phyloP scores from a whole-genome alignment of 352 stramenopile genomes.

The Lagenidium sp. region DNA sequence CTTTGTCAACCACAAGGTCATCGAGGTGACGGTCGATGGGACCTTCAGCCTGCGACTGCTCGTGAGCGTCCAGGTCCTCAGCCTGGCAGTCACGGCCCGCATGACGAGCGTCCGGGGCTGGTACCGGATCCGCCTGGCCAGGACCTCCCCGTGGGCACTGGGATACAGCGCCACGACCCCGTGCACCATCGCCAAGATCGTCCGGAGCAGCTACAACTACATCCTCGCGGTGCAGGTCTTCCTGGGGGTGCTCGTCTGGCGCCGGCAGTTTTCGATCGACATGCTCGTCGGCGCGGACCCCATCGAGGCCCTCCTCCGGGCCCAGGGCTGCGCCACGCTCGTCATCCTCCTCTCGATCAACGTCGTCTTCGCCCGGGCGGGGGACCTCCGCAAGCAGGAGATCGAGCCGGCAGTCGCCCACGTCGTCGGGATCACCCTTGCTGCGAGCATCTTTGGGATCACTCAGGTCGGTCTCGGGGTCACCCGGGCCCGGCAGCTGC shows the following conservation, averaged over 20 bases:
- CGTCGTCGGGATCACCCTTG: slow-evolving; percentile 16
- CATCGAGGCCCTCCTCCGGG: slow-evolving; percentile 16
- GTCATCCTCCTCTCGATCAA: slow-evolving; percentile 21
- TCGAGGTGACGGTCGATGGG: slow-evolving; percentile 25
- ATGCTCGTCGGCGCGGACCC: slow-evolving; percentile 23
- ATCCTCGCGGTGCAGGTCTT: slow-evolving; percentile 24
- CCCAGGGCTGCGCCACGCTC: slow-evolving; percentile 22
- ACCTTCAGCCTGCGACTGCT: slow-evolving; percentile 22
- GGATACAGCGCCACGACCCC: slow-evolving; percentile 16
- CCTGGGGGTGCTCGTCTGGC: slow-evolving; percentile 22
- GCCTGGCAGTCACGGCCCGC: slow-evolving; percentile 21
- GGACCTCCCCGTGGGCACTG: slow-evolving; percentile 17
- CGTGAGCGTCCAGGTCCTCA: slow-evolving; percentile 24
- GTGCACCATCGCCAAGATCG: slow-evolving; percentile 25
- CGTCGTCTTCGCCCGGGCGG: slow-evolving; percentile 15
- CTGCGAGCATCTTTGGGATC: slow-evolving; percentile 13
- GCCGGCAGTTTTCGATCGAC: slow-evolving; percentile 25
- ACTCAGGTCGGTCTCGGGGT: slow-evolving; percentile 4
- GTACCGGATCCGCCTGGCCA: slow-evolving; percentile 13
- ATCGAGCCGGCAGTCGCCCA: slow-evolving; percentile 29
- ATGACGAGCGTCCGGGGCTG: slow-evolving; percentile 21
- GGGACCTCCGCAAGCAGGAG: slow-evolving; percentile 22
- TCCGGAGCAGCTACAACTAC: slow-evolving; percentile 32
- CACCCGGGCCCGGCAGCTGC: slow-evolving; percentile 5
- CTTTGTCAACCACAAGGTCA: slow-evolving; percentile 32